Conservation (phyloP, 2,329 filamentous ascomycete species). For the Elsinoe arachidis region DNA sequence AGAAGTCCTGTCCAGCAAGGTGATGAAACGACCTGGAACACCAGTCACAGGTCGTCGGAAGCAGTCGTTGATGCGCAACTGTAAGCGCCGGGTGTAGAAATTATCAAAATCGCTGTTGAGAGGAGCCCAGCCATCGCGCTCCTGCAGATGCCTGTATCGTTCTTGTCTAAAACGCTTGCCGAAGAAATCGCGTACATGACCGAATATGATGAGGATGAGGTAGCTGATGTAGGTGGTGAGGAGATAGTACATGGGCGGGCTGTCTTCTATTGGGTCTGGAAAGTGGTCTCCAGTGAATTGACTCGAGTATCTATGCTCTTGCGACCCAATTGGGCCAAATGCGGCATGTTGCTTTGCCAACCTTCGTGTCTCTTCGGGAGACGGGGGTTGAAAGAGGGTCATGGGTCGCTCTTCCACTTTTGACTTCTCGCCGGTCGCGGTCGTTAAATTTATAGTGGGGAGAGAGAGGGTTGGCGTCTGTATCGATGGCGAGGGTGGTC, state of each 20-base stretch:
- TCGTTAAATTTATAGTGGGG: slow-evolving; percentile 86
- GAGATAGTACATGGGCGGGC: slow-evolving; percentile 93
- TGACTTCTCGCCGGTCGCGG: slow-evolving; percentile 67
- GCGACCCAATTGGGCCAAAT: slow-evolving; percentile 76
- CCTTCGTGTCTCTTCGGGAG: slow-evolving; percentile 69
- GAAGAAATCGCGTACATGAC: slow-evolving; percentile 94
- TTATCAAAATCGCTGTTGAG: slow-evolving; percentile 98
- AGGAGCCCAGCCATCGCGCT: slow-evolving; percentile 82
- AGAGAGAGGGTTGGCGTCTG: slow-evolving; percentile 66
- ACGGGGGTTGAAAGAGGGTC: slow-evolving; percentile 80
- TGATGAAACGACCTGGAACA: slow-evolving; percentile 90
- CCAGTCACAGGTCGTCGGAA: slow-evolving; percentile 88
- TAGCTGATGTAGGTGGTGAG: slow-evolving; percentile 98
- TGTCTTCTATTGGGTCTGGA: slow-evolving; percentile 78
- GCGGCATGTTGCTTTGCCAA: slow-evolving; percentile 76
- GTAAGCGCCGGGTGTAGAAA: slow-evolving; percentile 88
- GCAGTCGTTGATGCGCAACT: slow-evolving; percentile 92
- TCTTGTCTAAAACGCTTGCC: slow-evolving; percentile 87
- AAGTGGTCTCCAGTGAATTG: slow-evolving; percentile 74
- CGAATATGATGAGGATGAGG: slow-evolving; percentile 87
- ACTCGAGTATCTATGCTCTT: slow-evolving; percentile 80
- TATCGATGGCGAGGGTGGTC: slow-evolving; percentile 53
- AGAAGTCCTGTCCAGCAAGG: slow-evolving; percentile 80
- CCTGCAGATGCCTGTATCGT: slow-evolving; percentile 75
- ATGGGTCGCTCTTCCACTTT: slow-evolving; percentile 64